These are phyloP conservation scores for Coelastrella sp. DNA, from an alignment of 139 green algal genomes.

Conservation along the genomic window DNA sequence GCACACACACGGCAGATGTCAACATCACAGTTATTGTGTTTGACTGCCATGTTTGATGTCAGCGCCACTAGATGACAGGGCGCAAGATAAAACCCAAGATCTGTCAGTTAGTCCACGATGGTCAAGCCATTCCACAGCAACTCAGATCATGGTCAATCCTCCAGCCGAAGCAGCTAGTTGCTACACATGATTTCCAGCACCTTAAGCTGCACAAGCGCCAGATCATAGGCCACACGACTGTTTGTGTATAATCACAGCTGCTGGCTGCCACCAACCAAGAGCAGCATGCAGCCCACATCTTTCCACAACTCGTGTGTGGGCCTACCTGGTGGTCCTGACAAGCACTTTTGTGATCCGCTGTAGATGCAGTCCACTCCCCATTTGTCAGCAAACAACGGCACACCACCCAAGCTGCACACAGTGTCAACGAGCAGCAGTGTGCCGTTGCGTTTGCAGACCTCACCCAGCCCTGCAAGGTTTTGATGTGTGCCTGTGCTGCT, in stretches of 20 bases:
- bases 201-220: background rate
- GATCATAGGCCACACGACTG: background rate
- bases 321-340: conserved; percentile 80
- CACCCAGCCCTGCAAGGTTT: conserved; percentile 78
- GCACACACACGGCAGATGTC: background rate
- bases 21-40: no score
- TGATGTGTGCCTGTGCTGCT: conserved; percentile 84
- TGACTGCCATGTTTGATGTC: no score
- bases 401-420: conserved; percentile 89
- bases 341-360: conserved; percentile 89
- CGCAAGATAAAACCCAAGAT: no score
- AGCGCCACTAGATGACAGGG: no score
- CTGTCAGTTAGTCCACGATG: background rate
- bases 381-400: conserved; percentile 77
- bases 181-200: background rate
- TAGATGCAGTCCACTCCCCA: conserved; percentile 92
- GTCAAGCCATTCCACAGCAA: background rate
- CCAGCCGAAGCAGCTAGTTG: no score
- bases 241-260: background rate
- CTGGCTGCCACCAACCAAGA: background rate
- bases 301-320: no score
- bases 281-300: background rate
- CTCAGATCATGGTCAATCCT: no score
- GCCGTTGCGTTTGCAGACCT: conserved; percentile 81
- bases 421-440: conserved; percentile 95